These are phyloP conservation scores for Sclerotinia sclerotiorum DNA, from an alignment of 2,329 filamentous ascomycete genomes.

Conservation along the genomic window DNA sequence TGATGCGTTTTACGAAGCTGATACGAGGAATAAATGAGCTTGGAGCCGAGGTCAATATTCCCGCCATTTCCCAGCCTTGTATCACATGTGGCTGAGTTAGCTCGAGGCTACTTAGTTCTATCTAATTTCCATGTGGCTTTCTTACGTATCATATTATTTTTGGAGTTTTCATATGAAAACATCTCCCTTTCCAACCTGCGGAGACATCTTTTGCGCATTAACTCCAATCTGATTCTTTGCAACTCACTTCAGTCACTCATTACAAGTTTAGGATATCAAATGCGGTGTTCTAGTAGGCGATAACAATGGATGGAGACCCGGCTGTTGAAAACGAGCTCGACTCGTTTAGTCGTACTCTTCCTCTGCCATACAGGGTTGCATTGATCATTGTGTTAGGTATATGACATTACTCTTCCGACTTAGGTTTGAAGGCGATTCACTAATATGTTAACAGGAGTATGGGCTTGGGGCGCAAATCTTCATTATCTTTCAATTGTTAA, in stretches of 20 bases:
- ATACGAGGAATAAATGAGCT: slow-evolving; percentile 1
- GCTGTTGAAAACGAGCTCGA: slow-evolving; percentile 72
- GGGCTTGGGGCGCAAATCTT: slow-evolving; percentile 92
- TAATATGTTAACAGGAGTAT: slow-evolving; percentile 63
- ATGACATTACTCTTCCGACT: slow-evolving; percentile 30
- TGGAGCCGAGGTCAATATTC: slow-evolving; percentile 22
- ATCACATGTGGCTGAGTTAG: slow-evolving; percentile 11
- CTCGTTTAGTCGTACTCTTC: slow-evolving; percentile 81
- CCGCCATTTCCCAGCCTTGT: slow-evolving; percentile 16
- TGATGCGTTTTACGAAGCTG: neutral
- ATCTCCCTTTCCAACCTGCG: slow-evolving; percentile 7
- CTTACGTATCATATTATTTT: slow-evolving; percentile 17
- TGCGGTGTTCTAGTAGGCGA: slow-evolving; percentile 34
- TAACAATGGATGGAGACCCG: slow-evolving; percentile 70
- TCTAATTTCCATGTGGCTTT: slow-evolving; percentile 15
- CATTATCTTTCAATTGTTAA: slow-evolving; percentile 77
- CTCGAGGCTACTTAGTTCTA: slow-evolving; percentile 2
- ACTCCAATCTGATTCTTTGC: slow-evolving; percentile 17
- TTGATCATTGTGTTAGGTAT: slow-evolving; percentile 81
- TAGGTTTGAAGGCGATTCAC: slow-evolving; percentile 17
- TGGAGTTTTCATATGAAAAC: neutral
- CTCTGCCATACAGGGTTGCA: slow-evolving; percentile 85
- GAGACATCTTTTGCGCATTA: neutral
- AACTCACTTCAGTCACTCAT: slow-evolving; percentile 36
- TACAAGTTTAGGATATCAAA: slow-evolving; percentile 29